These are phyloP conservation scores for Colletotrichum chlorophyti DNA, from an alignment of 2,329 filamentous ascomycete species.

Conservation along the genomic window DNA sequence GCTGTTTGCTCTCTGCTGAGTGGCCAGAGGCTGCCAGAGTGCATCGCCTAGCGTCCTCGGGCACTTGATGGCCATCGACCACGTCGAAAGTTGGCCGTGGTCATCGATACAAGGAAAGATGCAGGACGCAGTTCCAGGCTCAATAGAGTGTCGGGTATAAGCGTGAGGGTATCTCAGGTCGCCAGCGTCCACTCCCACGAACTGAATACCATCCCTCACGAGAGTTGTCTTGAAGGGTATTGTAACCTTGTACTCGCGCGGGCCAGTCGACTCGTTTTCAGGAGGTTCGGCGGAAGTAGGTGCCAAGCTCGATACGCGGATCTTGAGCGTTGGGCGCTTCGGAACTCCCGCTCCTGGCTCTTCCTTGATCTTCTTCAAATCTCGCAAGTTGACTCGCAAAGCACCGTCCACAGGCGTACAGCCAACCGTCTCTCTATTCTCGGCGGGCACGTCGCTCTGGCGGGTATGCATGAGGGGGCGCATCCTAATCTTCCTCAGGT, in stretches of 20 bases:
- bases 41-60: conserved; percentile 87
- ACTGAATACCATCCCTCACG: conserved; percentile 88
- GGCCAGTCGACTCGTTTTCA: conserved; percentile 51
- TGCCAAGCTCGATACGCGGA: conserved; percentile 49
- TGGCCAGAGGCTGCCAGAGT: conserved; percentile 55
- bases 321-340: conserved; percentile 46
- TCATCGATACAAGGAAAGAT: conserved; percentile 96
- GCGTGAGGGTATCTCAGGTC: conserved; percentile 89
- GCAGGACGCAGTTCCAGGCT: conserved; percentile 80
- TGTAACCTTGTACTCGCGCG: conserved; percentile 59
- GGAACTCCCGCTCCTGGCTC: conserved; percentile 9
- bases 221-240: conserved; percentile 81
- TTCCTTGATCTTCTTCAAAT: conserved; percentile 29
- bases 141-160: conserved; percentile 83
- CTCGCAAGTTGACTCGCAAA: conserved; percentile 52
- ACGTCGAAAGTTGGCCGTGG: conserved; percentile 78
- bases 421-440: conserved; percentile 60
- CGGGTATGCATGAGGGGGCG: conserved; percentile 58
- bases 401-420: conserved; percentile 64
- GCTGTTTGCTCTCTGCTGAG: conserved; percentile 43
- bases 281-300: conserved; percentile 31
- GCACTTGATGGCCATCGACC: conserved; percentile 87
- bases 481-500: conserved; percentile 73
- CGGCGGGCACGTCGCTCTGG: conserved; percentile 60
- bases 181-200: conserved; percentile 81